A percentile compares a stretch with the other conserved stretches of the same genome.
These are phyloP conservation scores for Hysterium pulicare DNA, from an alignment of 2,329 filamentous ascomycete genomes.

Conservation along the genomic window DNA sequence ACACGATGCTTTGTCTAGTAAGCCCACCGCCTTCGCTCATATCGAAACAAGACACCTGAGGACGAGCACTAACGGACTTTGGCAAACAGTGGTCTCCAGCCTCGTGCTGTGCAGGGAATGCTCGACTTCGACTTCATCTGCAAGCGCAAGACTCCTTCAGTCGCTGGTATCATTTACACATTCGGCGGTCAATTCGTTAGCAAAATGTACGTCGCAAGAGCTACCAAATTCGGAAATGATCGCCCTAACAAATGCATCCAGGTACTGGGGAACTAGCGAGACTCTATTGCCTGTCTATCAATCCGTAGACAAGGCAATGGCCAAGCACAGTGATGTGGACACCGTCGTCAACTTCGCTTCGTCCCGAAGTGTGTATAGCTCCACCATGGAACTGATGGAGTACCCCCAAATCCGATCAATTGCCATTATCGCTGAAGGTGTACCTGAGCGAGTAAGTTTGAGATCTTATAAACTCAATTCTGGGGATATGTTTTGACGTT, in stretches of 20 bases:
- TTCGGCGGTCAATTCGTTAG: conserved; percentile 99
- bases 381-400: conserved; percentile 98
- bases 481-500: conserved; percentile 9
- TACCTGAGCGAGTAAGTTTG: conserved; percentile 83
- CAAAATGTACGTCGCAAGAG: conserved; percentile 78
- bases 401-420: conserved; percentile 96
- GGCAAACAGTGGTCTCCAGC: conserved; percentile 75
- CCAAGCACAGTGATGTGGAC: conserved; percentile 96
- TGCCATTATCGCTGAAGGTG: conserved; percentile 99
- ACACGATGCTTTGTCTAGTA: conserved; percentile 99
- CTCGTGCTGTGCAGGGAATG: conserved; percentile 63
- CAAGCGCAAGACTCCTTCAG: conserved; percentile 94
- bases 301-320: conserved; percentile 83
- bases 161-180: conserved; percentile 99
- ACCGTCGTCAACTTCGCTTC: conserved; percentile 99
- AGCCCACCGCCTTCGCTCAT: conserved; percentile 32
- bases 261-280: conserved; percentile 99
- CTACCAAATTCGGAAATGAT: not conserved
- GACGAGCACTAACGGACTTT: conserved; percentile 6
- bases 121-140: conserved; percentile 99
- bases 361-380: conserved; percentile 96
- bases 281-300: conserved; percentile 98
- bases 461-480: conserved; percentile 11
- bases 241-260: conserved; percentile 19
- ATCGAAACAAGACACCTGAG: conserved; percentile 19